Percentiles rank a stretch among this genome's conserved stretches.
phyloP scores from a whole-genome alignment of 768 basidiomycete species.

The Termitomyces sp. region DNA sequence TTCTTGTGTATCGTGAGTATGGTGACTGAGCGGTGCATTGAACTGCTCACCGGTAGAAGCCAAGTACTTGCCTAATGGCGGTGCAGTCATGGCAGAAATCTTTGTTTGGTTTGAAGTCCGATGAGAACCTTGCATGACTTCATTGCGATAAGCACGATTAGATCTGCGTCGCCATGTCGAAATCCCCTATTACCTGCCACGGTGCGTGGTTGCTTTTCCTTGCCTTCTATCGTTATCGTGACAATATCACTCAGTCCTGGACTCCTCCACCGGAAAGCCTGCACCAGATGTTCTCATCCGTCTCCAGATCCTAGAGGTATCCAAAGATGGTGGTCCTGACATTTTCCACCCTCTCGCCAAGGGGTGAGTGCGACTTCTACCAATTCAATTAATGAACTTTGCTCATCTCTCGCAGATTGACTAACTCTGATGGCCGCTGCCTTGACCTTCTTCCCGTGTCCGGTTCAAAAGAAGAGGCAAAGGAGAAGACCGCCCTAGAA shows the following conservation, averaged over 20 bases:
- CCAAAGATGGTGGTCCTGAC: conserved; percentile 28
- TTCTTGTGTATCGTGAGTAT: conserved; percentile 43
- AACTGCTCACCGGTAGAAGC: conserved; percentile 75
- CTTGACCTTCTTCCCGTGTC: conserved; percentile 60
- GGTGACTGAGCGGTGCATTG: conserved; percentile 1
- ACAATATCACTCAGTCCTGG: conserved; percentile 57
- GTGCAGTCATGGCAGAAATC: conserved; percentile 22
- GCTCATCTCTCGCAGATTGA: conserved; percentile 41
- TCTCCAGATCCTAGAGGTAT: conserved; percentile 47
- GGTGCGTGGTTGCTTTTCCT: conserved; percentile 33
- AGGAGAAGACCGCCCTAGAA: conserved; percentile 38
- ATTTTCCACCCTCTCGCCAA: conserved; percentile 50
- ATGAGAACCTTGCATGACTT: background rate
- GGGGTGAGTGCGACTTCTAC: conserved; percentile 47
- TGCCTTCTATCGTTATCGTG: background rate
- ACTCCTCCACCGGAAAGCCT: conserved; percentile 79
- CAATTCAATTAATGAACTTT: background rate
- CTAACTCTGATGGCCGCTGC: conserved; percentile 82
- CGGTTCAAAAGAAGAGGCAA: conserved; percentile 37
- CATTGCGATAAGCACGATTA: background rate
- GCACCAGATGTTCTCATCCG: conserved; percentile 62
- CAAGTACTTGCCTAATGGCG: conserved; percentile 85
- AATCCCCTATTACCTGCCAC: conserved; percentile 90
- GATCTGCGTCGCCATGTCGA: conserved; percentile 29
- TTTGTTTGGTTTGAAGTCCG: conserved; percentile 8